Percentiles rank a stretch among this genome's conserved stretches.
Evolutionary conservation across 2,329 filamentous ascomycete species (phyloP).

Genomic region (Trichophyton mentagrophytes): DNA sequence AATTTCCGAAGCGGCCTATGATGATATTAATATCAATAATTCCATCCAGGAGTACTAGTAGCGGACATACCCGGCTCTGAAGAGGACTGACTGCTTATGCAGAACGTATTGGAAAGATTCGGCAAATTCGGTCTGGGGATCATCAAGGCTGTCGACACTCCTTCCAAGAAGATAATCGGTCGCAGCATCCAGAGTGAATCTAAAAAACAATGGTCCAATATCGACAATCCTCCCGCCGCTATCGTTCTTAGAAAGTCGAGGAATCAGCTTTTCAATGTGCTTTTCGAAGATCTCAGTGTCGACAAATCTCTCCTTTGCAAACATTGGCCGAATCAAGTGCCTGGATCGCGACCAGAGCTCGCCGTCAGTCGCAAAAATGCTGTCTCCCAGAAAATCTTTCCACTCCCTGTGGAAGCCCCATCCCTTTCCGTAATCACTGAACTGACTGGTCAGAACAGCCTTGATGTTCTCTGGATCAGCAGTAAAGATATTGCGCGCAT

Average conservation of each 20-base stretch:
- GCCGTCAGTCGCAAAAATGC: constrained; percentile 72
- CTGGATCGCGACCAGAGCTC: constrained; percentile 66
- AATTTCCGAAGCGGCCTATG: constrained; percentile 46
- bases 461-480: constrained; percentile 83
- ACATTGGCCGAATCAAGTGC: constrained; percentile 77
- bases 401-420: constrained; percentile 57
- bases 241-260: constrained; percentile 40
- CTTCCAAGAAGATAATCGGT: constrained; percentile 76
- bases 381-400: constrained; percentile 70
- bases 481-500: constrained; percentile 55
- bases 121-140: constrained; percentile 60
- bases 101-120: constrained; percentile 71
- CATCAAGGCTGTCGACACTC: constrained; percentile 50
- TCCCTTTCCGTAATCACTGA: constrained; percentile 76
- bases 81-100: constrained; percentile 54
- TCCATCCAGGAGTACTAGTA: not conserved
- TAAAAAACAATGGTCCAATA: constrained; percentile 64
- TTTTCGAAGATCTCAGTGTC: constrained; percentile 73
- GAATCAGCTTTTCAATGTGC: constrained; percentile 61
- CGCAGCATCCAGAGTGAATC: constrained; percentile 69
- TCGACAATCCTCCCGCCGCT: constrained; percentile 44
- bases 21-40: not conserved
- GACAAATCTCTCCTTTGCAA: constrained; percentile 70
- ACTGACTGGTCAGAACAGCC: constrained; percentile 76
- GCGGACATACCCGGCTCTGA: constrained; percentile 44